Evolutionary conservation across 768 basidiomycete species (phyloP).

Genomic region (Boletellus emodensis): DNA sequence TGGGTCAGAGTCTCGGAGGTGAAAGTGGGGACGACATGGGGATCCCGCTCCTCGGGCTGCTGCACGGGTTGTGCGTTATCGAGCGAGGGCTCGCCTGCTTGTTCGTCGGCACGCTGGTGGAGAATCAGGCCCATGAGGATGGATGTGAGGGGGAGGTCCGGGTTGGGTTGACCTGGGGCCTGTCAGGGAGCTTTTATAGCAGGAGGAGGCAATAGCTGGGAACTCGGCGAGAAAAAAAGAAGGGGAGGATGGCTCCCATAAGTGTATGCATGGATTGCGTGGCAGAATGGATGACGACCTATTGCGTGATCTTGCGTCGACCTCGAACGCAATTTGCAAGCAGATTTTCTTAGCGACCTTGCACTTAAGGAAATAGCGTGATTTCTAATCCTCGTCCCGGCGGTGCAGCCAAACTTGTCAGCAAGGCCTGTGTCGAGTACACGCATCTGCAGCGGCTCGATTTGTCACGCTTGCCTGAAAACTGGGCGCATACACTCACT

Average conservation of each 20-base stretch:
- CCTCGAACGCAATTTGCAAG: slow-evolving; percentile 5
- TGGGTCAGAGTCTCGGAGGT: slow-evolving; percentile 32
- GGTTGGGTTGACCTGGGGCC: background rate
- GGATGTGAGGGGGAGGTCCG: background rate
- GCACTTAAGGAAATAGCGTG: background rate
- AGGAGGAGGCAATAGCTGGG: background rate
- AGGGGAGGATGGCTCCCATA: background rate
- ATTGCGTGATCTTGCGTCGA: slow-evolving; percentile 35
- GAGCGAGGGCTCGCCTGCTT: background rate
- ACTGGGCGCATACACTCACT: background rate
- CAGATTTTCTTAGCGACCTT: background rate
- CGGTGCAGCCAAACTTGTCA: background rate
- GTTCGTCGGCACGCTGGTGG: background rate
- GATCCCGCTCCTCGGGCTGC: slow-evolving; percentile 34
- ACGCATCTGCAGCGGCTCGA: background rate
- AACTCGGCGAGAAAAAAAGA: background rate
- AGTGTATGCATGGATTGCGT: background rate
- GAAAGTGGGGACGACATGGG: slow-evolving; percentile 56
- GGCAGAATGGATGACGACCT: slow-evolving; percentile 9
- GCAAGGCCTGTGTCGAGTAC: background rate
- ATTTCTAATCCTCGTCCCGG: background rate
- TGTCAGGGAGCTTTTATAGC: slow-evolving; percentile 5
- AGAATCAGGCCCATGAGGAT: slow-evolving; percentile 20
- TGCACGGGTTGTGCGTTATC: background rate
- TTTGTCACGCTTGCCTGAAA: background rate